Evolutionary conservation across 2,329 filamentous ascomycete genomes (phyloP).

Genomic region (Phialocephala sp.): DNA sequence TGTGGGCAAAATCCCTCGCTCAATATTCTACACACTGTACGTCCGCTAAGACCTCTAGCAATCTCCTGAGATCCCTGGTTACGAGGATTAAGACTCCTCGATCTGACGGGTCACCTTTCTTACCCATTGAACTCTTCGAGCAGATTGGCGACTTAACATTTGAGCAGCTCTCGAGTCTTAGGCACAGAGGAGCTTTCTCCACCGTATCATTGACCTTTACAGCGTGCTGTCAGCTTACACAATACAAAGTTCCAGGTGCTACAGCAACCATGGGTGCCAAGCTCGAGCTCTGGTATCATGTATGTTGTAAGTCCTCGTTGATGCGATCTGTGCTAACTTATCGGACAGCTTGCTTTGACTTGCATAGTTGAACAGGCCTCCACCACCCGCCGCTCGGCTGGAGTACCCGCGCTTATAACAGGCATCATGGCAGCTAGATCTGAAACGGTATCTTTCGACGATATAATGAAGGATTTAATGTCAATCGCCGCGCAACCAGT

Average conservation of each 20-base stretch:
- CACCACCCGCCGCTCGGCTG: slow-evolving; percentile 88
- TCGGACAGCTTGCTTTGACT: slow-evolving; percentile 66
- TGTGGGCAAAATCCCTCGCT: slow-evolving; percentile 23
- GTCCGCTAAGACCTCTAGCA: slow-evolving; percentile 53
- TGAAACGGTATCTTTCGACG: slow-evolving; percentile 63
- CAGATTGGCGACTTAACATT: slow-evolving; percentile 78
- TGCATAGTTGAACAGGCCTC: slow-evolving; percentile 78
- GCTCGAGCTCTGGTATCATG: slow-evolving; percentile 68
- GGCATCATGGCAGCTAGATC: slow-evolving; percentile 76
- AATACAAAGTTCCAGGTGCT: slow-evolving; percentile 39
- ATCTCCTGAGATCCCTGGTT: slow-evolving; percentile 70
- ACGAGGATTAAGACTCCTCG: slow-evolving; percentile 49
- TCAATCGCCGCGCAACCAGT: slow-evolving; percentile 62
- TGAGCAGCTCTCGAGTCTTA: slow-evolving; percentile 78
- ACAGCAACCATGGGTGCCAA: not conserved
- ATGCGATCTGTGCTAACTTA: slow-evolving; percentile 1
- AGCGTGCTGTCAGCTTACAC: slow-evolving; percentile 73
- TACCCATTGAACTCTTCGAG: slow-evolving; percentile 63
- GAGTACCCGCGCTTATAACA: slow-evolving; percentile 84
- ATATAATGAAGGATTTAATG: slow-evolving; percentile 67
- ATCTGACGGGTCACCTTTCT: slow-evolving; percentile 48
- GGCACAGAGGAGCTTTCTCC: slow-evolving; percentile 92
- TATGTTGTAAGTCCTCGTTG: slow-evolving; percentile 44
- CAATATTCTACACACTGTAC: not conserved
- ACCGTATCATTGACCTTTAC: slow-evolving; percentile 90